Evolutionary conservation across 148 eudicot genomes (phyloP).

Genomic region (Pouteria glomerata): DNA sequence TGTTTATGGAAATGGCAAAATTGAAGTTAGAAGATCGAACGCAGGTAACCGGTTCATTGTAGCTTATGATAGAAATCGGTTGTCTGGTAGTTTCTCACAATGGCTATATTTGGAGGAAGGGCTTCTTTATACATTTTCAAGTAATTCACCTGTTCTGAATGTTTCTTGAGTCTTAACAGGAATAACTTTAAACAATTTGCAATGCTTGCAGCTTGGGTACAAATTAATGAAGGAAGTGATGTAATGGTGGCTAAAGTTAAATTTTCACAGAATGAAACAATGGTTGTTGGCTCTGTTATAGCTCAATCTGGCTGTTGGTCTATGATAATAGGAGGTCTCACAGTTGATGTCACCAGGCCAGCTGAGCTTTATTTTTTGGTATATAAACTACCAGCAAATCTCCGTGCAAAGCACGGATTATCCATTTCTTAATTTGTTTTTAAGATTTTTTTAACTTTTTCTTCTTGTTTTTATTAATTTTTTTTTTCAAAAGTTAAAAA

Average conservation of each 20-base stretch:
- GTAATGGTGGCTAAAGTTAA: conserved; percentile 26
- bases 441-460: no score
- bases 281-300: conserved; percentile 39
- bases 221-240: conserved; percentile 39
- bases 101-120: conserved; percentile 30
- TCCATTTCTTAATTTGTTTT: no score
- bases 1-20: conserved; percentile 30
- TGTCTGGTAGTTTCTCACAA: conserved; percentile 45
- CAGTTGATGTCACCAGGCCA: conserved; percentile 22
- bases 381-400: no score
- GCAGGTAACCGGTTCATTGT: conserved; percentile 39
- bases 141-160: conserved; percentile 15
- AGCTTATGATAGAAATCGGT: conserved; percentile 35
- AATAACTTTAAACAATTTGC: not conserved
- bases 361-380: conserved; percentile 39
- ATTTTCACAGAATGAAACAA: conserved; percentile 12
- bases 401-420: no score
- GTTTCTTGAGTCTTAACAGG: not conserved
- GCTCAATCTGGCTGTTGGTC: conserved; percentile 70
- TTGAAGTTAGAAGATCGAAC: conserved; percentile 22
- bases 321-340: conserved; percentile 64
- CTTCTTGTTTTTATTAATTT: no score
- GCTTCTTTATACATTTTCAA: conserved; percentile 47
- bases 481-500: no score
- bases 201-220: conserved; percentile 54